Base-by-base conservation (phyloP, 352 stramenopile genomes). In the Stephanocyclus meneghinianus region DNA sequence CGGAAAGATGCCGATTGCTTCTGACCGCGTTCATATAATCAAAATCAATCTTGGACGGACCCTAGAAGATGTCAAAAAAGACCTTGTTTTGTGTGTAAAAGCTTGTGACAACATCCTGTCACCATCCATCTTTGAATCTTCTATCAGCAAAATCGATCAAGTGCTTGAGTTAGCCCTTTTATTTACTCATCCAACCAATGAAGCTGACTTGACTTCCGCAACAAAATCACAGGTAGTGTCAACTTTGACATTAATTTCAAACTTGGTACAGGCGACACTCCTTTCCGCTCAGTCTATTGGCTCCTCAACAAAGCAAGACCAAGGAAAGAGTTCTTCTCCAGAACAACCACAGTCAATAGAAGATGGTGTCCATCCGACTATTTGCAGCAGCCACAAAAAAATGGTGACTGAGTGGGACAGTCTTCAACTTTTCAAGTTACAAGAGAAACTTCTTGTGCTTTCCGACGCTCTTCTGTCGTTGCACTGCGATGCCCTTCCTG, bases 101-200 rank as follows among this genome's bases (percentile, higher is more conserved):
- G 16, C 45, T 37, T 87, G 81, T 45, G 37, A 35, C 4, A 66
- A 64, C n/a, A 68, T 74, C 45, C 63, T 91, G 15, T 80, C 87
- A 44, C 40, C 75, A 21, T 71, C 74, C 73, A 71, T 83, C 42
- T 92, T 92, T 45, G 87, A 88, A 51, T 77, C 50, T 53, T 83
- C 72, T 47, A 40, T 87, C 42, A 26, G 76, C 6, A 64, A 75
- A 62, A n/a, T 86, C 21, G 44, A 80, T 45, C 29, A 81, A 29
- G 66, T 74, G 40, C 51, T 70, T 55, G 40, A 8, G 16, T 15
- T 81, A 26, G 29, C 74, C 51, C 35, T 65, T 63, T 72, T 47
- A 16, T 74, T 74, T 32, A 63, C 67, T 40, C 37, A 77, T 61
- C 16, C 50, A 35, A 26, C 4, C 4, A 42, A 78, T 50, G 61